These are phyloP conservation scores for Amyloporia xantha DNA, from an alignment of 768 basidiomycete species.

Conservation along the genomic window DNA sequence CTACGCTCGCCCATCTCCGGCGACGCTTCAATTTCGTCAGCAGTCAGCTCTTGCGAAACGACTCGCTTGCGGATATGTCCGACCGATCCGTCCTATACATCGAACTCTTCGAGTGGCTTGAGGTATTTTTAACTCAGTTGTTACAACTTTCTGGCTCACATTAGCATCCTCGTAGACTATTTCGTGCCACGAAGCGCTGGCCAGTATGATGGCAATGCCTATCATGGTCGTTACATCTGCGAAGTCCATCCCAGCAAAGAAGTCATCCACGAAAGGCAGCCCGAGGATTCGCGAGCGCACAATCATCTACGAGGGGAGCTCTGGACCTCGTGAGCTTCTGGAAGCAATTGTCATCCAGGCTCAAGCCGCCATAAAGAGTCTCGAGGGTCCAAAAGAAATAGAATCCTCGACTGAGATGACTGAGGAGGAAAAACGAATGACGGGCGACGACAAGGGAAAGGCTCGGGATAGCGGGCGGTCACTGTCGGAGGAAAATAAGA, in stretches of 20 bases:
- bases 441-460: slow-evolving; percentile 58
- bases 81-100: slow-evolving; percentile 81
- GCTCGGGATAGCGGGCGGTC: slow-evolving; percentile 44
- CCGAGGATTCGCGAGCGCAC: slow-evolving; percentile 68
- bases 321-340: slow-evolving; percentile 85
- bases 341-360: slow-evolving; percentile 92
- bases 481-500: slow-evolving; percentile 67
- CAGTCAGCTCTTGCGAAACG: slow-evolving; percentile 81
- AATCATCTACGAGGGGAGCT: slow-evolving; percentile 85
- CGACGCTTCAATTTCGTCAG: slow-evolving; percentile 86
- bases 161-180: slow-evolving; percentile 55
- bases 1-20: slow-evolving; percentile 85
- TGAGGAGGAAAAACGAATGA: slow-evolving; percentile 88
- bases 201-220: slow-evolving; percentile 96
- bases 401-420: slow-evolving; percentile 57
- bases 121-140: slow-evolving; percentile 41
- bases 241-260: slow-evolving; percentile 57
- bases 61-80: slow-evolving; percentile 92
- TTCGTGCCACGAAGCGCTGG: slow-evolving; percentile 87
- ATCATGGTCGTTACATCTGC: slow-evolving; percentile 80
- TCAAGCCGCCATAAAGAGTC: slow-evolving; percentile 82
- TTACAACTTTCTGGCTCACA: slow-evolving; percentile 1
- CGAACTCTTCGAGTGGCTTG: slow-evolving; percentile 87
- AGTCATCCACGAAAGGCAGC: slow-evolving; percentile 33
- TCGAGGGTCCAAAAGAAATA: slow-evolving; percentile 55